Evolutionary conservation across 352 stramenopile genomes (phyloP).

Genomic region (Globisporangium splendens): DNA sequence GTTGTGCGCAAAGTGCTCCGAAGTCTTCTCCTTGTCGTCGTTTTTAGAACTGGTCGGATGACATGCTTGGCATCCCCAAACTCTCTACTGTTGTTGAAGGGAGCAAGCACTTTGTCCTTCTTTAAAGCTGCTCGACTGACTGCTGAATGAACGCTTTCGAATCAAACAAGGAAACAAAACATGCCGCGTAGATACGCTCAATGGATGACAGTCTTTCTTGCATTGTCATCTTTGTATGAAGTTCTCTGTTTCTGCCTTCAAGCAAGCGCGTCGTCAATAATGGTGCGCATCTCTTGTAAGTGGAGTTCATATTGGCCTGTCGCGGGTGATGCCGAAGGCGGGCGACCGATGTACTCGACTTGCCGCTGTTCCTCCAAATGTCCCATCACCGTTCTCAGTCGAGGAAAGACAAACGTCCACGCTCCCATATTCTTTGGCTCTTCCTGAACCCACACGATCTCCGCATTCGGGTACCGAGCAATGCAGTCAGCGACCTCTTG

Average conservation of each 20-base stretch:
- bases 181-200: no score
- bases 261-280: constrained; percentile 83
- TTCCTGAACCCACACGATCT: constrained; percentile 97
- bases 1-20: no score
- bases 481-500: constrained; percentile 91
- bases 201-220: no score
- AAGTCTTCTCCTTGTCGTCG: no score
- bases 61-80: no score
- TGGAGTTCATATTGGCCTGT: constrained; percentile 95
- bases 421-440: constrained; percentile 99
- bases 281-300: constrained; percentile 90
- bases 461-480: constrained; percentile 92
- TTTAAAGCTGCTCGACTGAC: no score
- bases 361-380: constrained; percentile 58
- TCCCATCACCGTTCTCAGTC: constrained; percentile 93
- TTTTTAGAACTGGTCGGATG: no score
- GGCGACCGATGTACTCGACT: constrained; percentile 92
- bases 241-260: constrained; percentile 15
- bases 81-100: no score
- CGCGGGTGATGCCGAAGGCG: constrained; percentile 93
- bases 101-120: no score
- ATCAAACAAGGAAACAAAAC: no score
- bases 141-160: no score
- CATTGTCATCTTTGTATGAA: no score
- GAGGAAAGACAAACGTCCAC: constrained; percentile 91